Conservation (phyloP, 768 basidiomycete genomes). For the Pisolithus marmoratus region DNA sequence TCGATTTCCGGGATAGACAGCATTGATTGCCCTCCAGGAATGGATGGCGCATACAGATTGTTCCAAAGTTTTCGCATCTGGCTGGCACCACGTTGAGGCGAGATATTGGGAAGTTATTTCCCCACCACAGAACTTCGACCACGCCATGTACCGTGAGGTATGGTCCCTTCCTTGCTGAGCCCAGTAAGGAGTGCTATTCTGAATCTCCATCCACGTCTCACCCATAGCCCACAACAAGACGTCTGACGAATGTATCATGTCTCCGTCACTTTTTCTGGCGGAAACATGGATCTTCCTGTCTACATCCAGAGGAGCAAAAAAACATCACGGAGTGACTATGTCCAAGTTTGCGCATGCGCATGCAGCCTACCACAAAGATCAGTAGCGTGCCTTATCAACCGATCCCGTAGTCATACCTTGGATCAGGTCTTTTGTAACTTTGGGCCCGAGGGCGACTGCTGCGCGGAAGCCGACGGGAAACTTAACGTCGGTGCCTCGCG, state of each 20-base stretch:
- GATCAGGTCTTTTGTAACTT: slow-evolving; percentile 44
- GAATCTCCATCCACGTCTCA: slow-evolving; percentile 37
- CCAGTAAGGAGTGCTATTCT: slow-evolving; percentile 36
- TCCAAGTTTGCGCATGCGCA: slow-evolving; percentile 50
- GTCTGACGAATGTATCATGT: slow-evolving; percentile 20
- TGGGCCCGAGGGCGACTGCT: slow-evolving; percentile 45
- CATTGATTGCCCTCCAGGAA: slow-evolving; percentile 2
- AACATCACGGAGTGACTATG: slow-evolving; percentile 43
- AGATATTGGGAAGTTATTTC: slow-evolving; percentile 1
- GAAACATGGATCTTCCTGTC: slow-evolving; percentile 32
- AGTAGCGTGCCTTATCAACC: background rate
- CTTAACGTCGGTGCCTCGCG: slow-evolving; percentile 45
- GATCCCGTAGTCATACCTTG: slow-evolving; percentile 34
- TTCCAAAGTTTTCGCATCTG: slow-evolving; percentile 32
- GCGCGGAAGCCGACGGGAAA: slow-evolving; percentile 37
- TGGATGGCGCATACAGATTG: slow-evolving; percentile 26
- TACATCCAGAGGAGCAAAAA: slow-evolving; percentile 40
- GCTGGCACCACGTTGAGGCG: slow-evolving; percentile 32
- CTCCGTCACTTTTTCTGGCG: slow-evolving; percentile 4
- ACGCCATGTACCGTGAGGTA: slow-evolving; percentile 17
- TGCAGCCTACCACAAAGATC: slow-evolving; percentile 36
- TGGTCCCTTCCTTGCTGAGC: slow-evolving; percentile 36
- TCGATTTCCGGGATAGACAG: slow-evolving; percentile 14
- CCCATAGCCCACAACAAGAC: slow-evolving; percentile 42
- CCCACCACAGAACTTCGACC: slow-evolving; percentile 9